Evolutionary conservation across 371 early-diverging fungal species (phyloP).

Genomic region (Syncephalis plumigaleata): DNA sequence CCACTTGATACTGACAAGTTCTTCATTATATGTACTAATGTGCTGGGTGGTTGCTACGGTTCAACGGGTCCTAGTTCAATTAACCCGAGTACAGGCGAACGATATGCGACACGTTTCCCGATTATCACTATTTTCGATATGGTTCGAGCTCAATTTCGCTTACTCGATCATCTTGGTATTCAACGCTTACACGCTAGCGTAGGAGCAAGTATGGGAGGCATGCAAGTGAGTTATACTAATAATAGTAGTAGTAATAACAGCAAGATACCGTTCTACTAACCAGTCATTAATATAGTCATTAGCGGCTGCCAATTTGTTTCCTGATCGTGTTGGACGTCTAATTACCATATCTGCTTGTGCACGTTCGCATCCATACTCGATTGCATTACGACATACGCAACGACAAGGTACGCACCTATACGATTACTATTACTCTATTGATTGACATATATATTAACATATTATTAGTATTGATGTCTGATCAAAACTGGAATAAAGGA

Average conservation of each 20-base stretch:
- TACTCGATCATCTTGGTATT: conserved; percentile 70
- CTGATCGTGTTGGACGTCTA: conserved; percentile 62
- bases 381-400: conserved; percentile 81
- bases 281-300: conserved; percentile 27
- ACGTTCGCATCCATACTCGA: conserved; percentile 88
- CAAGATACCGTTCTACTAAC: neutral
- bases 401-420: conserved; percentile 60
- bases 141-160: conserved; percentile 78
- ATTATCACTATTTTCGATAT: conserved; percentile 86
- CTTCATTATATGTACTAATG: conserved; percentile 77
- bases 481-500: conserved; percentile 90
- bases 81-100: conserved; percentile 45
- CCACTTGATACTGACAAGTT: conserved; percentile 73
- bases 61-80: conserved; percentile 66
- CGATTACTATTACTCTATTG: neutral
- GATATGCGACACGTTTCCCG: conserved; percentile 84
- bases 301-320: conserved; percentile 67
- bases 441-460: neutral
- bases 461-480: conserved; percentile 64
- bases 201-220: conserved; percentile 91
- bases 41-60: conserved; percentile 76
- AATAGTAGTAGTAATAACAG: neutral
- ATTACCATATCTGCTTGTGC: conserved; percentile 83
- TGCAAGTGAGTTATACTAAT: conserved; percentile 56
- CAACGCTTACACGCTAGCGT: conserved; percentile 72